phyloP scores from a whole-genome alignment of 148 eudicot species.

The Cornus kousa region DNA sequence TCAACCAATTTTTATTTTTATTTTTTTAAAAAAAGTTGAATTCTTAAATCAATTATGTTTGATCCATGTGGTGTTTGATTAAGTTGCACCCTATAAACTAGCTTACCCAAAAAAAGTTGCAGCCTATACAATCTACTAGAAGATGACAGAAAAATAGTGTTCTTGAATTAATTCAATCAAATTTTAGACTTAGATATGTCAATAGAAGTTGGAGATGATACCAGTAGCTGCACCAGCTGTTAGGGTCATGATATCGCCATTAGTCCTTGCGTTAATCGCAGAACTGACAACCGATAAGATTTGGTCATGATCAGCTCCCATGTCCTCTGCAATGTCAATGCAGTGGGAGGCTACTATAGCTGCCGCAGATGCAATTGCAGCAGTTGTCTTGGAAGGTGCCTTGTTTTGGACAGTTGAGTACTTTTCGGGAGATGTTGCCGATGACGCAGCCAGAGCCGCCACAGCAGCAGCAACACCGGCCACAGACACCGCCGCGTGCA shows the following conservation, averaged over 20 bases:
- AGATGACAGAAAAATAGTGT: neutral
- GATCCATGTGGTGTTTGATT: neutral
- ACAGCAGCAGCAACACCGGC: constrained; percentile 97
- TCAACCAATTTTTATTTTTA: neutral
- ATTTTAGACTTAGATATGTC: neutral
- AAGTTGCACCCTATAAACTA: neutral
- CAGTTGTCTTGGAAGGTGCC: constrained; percentile 42
- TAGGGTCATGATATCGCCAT: constrained; percentile 88
- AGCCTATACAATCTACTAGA: neutral
- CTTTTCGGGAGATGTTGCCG: constrained; percentile 35
- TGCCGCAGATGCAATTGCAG: constrained; percentile 87
- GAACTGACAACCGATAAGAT: constrained; percentile 67
- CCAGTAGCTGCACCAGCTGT: constrained; percentile 99
- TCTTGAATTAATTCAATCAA: neutral
- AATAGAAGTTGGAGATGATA: constrained; percentile 14
- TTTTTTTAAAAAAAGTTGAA: neutral
- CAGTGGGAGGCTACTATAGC: constrained; percentile 94
- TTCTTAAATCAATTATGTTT: neutral
- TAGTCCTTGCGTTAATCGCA: constrained; percentile 72
- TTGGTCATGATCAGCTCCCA: constrained; percentile 86
- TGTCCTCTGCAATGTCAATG: constrained; percentile 81
- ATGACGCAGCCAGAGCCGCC: constrained; percentile 71
- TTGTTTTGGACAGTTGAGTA: constrained; percentile 24
- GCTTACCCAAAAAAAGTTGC: too few species aligned
- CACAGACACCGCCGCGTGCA: constrained; percentile 89